These are phyloP conservation scores for Colletotrichum sojae DNA, from an alignment of 2,329 filamentous ascomycete species.

Conservation along the genomic window DNA sequence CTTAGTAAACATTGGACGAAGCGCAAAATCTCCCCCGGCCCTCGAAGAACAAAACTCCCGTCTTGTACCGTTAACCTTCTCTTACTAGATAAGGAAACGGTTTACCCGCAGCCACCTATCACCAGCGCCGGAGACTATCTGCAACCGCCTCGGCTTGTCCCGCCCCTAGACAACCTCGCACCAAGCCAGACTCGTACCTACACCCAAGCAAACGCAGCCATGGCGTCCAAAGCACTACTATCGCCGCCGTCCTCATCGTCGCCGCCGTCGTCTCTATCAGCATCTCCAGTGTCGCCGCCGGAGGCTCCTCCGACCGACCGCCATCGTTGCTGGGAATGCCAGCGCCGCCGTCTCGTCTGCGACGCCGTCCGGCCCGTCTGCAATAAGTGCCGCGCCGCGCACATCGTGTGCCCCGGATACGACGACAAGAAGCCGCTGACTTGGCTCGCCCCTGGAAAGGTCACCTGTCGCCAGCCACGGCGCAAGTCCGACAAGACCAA, in stretches of 20 bases:
- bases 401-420: conserved; percentile 57
- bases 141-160: conserved; percentile 10
- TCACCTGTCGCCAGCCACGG: conserved; percentile 48
- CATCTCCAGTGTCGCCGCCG: neutral
- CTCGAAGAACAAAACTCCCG: no score
- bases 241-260: neutral
- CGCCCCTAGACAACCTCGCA: neutral
- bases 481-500: conserved; percentile 5
- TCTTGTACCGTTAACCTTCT: conserved; percentile 15
- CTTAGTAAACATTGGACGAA: no score
- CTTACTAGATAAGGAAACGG: conserved; percentile 31
- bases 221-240: no score
- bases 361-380: conserved; percentile 54
- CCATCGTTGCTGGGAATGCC: conserved; percentile 59
- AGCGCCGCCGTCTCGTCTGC: conserved; percentile 56
- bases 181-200: neutral
- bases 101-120: neutral
- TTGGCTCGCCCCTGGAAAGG: conserved; percentile 56
- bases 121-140: conserved; percentile 5
- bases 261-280: neutral
- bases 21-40: neutral
- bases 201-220: neutral
- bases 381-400: conserved; percentile 51
- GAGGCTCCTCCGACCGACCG: conserved; percentile 5
- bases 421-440: conserved; percentile 54